Base-by-base conservation (phyloP, 768 basidiomycete species). In the Tulasnella sp. region DNA sequence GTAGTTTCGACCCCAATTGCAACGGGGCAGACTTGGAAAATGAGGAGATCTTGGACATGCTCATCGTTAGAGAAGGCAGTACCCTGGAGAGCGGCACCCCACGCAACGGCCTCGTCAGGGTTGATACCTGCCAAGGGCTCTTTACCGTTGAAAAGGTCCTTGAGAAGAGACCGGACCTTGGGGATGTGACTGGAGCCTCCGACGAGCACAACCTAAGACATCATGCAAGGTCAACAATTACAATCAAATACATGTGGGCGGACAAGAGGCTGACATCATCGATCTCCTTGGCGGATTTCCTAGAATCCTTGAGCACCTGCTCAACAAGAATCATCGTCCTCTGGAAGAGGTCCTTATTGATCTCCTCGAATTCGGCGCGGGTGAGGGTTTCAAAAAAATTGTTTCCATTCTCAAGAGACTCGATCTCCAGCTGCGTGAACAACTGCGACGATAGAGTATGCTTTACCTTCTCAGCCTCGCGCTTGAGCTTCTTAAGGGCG, bases 41-140 rank as follows among this genome's bases (percentile, higher is more conserved):
- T 84, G 51, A 97, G 82, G 55, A 98, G 80, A 67, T 97, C 93
- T 73, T 95, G 90, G 21, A 93, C 97, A 78, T 93, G 93, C 77
- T 96, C 94, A 72, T 97, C 92, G 69, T 95, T 95, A 26, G 95
- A 90, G 60, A 98, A 85, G 68, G 97, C 95, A 68, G 94, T 95
- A 60, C 92, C 95, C 76, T 98, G 94, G 67, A 99, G 93, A 61
- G 95, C 95, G 58, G 95, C 95, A 79, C 95, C 94, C 73, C 96
- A 96, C 19, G 95, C 95, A 61, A 98, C 93, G 59, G 95, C 94
- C 76, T 97, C 95, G 65, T 98, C 95, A 54, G 95, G 95, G 84
- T 98, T 97, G 80, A 98, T 97, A 76, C 86, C 87, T 82, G 94
- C 96, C 81, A 92, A 93, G 68, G 91, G 94, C 77, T 96, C 93